These are phyloP conservation scores for Effrenium voratum DNA, from an alignment of 73 alveolate genomes.

Conservation along the genomic window DNA sequence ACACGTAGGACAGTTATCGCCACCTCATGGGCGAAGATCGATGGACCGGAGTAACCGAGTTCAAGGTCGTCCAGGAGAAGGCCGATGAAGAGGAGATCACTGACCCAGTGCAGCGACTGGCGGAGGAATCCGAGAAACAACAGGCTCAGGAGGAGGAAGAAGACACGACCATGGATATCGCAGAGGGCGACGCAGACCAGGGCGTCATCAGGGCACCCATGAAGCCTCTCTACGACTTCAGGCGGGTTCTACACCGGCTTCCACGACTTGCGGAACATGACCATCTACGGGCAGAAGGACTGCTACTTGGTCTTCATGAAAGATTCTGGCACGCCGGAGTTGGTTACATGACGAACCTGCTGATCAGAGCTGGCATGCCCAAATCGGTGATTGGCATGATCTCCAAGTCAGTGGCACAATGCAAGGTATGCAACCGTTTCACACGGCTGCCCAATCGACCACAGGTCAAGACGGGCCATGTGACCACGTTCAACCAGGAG, in stretches of 20 bases:
- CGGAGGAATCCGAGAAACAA: neutral
- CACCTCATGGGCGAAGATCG: neutral
- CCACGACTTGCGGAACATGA: neutral
- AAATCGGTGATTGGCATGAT: neutral
- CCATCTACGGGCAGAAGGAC: neutral
- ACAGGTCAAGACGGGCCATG: neutral
- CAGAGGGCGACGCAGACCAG: neutral
- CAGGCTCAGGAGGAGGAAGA: neutral
- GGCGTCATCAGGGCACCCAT: neutral
- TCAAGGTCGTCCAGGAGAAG: neutral
- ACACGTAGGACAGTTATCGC: neutral
- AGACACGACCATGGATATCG: neutral
- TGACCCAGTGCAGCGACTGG: neutral
- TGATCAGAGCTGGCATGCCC: slow-evolving; percentile 1
- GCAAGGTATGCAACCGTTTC: neutral
- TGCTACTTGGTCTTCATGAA: slow-evolving; percentile 18
- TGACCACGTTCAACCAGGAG: neutral
- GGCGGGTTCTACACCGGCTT: neutral
- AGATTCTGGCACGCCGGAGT: neutral
- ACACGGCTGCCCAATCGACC: neutral
- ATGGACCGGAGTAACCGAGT: neutral
- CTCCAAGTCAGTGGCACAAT: neutral
- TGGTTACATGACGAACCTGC: neutral
- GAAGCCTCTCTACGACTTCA: slow-evolving; percentile 33
- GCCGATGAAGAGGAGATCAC: neutral